Evolutionary conservation across 345 rosid species (phyloP).

Genomic region (Euphorbia lathyris): DNA sequence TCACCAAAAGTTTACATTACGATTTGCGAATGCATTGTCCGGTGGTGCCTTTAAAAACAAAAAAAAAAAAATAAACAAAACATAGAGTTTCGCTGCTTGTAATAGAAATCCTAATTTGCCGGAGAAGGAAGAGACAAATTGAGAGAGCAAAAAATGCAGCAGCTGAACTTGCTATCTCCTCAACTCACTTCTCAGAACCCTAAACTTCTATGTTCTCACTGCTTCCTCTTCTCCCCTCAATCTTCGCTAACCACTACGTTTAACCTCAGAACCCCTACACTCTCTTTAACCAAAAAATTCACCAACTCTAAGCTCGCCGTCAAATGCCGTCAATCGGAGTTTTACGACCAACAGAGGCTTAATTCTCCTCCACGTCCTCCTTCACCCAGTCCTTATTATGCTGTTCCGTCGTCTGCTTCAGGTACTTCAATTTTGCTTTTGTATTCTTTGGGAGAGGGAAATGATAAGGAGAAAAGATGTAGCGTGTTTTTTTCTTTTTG

Average conservation of each 20-base stretch:
- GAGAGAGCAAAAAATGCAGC: constrained; percentile 33
- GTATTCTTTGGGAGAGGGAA: background rate
- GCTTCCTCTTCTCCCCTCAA: constrained; percentile 15
- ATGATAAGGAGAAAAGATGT: too few relatives aligned
- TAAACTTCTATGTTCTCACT: constrained; percentile 16
- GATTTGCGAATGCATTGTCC: too few relatives aligned
- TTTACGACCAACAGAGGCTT: constrained; percentile 35
- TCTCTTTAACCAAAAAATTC: constrained; percentile 21
- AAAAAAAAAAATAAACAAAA: too few relatives aligned
- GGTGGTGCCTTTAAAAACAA: too few relatives aligned
- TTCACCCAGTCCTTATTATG: constrained; percentile 25
- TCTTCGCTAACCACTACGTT: constrained; percentile 9
- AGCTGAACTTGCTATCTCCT: constrained; percentile 23
- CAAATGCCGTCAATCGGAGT: constrained; percentile 60
- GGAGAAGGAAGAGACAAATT: background rate
- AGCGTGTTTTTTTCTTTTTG: too few relatives aligned
- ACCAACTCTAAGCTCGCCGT: constrained; percentile 28
- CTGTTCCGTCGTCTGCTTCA: constrained; percentile 7
- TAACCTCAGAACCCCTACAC: constrained; percentile 15
- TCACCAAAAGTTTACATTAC: too few relatives aligned
- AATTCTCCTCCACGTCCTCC: constrained; percentile 17
- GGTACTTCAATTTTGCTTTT: constrained; percentile 17
- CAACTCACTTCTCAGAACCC: constrained; percentile 29
- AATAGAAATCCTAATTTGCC: background rate
- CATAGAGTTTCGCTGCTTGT: background rate